Conservation (phyloP, 116 monocot genomes). For the Trichopus zeylanicus region DNA sequence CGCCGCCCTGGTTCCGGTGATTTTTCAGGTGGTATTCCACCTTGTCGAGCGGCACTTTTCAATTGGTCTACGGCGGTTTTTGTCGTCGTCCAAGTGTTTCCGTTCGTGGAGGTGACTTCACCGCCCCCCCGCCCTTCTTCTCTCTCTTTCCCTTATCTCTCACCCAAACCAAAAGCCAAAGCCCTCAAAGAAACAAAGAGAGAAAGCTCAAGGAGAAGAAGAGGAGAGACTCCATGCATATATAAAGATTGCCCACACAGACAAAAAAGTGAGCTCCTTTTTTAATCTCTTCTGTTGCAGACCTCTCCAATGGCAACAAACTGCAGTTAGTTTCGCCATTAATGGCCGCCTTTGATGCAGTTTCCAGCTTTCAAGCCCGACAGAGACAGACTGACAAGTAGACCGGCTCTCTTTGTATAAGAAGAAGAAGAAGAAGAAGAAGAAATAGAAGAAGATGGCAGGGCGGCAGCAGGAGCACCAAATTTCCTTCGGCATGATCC, state of each 20-base stretch:
- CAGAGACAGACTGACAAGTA: neutral
- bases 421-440: neutral
- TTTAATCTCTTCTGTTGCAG: constrained; percentile 5
- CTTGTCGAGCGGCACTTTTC: neutral
- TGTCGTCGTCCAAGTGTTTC: neutral
- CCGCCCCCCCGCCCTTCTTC: neutral
- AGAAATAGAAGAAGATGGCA: constrained; percentile 3
- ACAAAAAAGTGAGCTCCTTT: neutral
- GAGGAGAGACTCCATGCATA: neutral
- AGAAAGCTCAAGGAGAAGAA: too few relatives aligned
- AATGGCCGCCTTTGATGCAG: constrained; percentile 13
- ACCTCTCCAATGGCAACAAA: constrained; percentile 14
- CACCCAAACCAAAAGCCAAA: too few relatives aligned
- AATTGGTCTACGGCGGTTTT: constrained; percentile 14
- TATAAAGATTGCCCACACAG: neutral
- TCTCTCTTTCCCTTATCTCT: too few relatives aligned
- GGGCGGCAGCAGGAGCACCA: constrained; percentile 35
- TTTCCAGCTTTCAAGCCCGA: neutral
- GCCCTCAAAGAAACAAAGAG: neutral
- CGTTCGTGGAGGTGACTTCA: neutral
- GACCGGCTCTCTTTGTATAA: neutral
- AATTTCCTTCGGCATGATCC: constrained; percentile 51
- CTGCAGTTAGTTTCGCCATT: constrained; percentile 35
- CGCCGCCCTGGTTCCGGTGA: neutral
- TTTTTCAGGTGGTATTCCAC: neutral